These are phyloP conservation scores for Alternaria panax DNA, from an alignment of 2,329 filamentous ascomycete genomes.

Conservation along the genomic window DNA sequence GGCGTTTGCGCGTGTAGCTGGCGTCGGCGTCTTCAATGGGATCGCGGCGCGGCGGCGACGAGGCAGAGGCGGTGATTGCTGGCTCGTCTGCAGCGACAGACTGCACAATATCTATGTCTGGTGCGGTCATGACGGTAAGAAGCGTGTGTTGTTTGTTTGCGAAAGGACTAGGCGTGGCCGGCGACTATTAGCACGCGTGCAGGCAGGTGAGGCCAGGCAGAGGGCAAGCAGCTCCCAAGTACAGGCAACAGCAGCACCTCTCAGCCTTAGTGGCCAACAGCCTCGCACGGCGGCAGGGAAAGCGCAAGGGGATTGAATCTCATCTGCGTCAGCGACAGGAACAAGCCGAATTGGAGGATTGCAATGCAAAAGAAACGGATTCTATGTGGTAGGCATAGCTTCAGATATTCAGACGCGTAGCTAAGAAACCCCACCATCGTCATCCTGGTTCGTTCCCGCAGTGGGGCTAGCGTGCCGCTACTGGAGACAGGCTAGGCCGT, in stretches of 20 bases:
- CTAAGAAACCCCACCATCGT: conserved; percentile 16
- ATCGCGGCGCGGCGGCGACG: conserved; percentile 52
- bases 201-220: conserved; percentile 30
- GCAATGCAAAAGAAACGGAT: neutral
- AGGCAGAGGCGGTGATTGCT: conserved; percentile 42
- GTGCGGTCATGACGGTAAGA: conserved; percentile 44
- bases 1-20: conserved; percentile 56
- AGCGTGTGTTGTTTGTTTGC: conserved; percentile 24
- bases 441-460: conserved; percentile 15
- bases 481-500: conserved; percentile 8
- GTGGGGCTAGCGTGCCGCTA: conserved; percentile 11
- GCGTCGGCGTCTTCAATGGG: conserved; percentile 55
- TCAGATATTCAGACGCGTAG: conserved; percentile 6
- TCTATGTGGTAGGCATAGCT: conserved; percentile 63
- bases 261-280: conserved; percentile 34
- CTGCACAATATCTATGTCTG: conserved; percentile 45
- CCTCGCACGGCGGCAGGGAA: conserved; percentile 29
- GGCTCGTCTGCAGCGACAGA: conserved; percentile 40
- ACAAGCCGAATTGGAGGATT: neutral
- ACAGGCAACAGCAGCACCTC: conserved; percentile 33
- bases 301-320: conserved; percentile 26
- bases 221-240: conserved; percentile 31
- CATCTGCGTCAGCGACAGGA: conserved; percentile 35
- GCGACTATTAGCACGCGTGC: conserved; percentile 21
- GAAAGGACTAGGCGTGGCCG: conserved; percentile 24